Evolutionary conservation across 192 early-diverging fungal genomes (phyloP).

Genomic region (Coemansia sp.): DNA sequence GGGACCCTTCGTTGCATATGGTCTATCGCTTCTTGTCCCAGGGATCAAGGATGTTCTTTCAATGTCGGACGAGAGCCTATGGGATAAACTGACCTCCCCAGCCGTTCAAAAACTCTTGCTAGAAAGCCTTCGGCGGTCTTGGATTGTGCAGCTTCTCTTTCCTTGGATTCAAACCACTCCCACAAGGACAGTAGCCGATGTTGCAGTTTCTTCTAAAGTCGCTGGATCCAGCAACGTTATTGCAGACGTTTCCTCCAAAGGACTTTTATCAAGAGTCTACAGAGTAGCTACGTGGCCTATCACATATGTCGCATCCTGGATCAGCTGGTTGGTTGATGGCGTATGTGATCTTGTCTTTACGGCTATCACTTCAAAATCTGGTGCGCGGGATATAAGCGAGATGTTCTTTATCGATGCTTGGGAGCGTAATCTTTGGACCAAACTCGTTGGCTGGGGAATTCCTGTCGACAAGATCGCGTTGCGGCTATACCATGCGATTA

Average conservation of each 20-base stretch:
- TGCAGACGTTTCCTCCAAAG: background rate
- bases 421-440: conserved; percentile 36
- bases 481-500: conserved; percentile 18
- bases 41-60: conserved; percentile 14
- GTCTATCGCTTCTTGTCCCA: conserved; percentile 7
- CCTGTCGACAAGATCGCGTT: conserved; percentile 57
- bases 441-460: conserved; percentile 49
- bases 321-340: conserved; percentile 3
- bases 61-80: conserved; percentile 11
- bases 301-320: conserved; percentile 9
- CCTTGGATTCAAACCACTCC: conserved; percentile 25
- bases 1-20: conserved; percentile 12
- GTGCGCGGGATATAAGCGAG: conserved; percentile 1
- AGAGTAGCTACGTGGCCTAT: background rate
- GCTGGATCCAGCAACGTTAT: background rate
- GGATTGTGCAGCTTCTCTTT: conserved; percentile 32
- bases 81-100: conserved; percentile 28
- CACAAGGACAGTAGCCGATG: conserved; percentile 5
- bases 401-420: conserved; percentile 1
- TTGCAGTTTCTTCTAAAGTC: background rate
- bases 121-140: conserved; percentile 29
- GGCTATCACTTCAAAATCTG: background rate
- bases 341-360: background rate
- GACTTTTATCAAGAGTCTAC: background rate
- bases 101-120: conserved; percentile 11